Conservation (phyloP, 116 monocot genomes). For the Cymodocea nodosa region DNA sequence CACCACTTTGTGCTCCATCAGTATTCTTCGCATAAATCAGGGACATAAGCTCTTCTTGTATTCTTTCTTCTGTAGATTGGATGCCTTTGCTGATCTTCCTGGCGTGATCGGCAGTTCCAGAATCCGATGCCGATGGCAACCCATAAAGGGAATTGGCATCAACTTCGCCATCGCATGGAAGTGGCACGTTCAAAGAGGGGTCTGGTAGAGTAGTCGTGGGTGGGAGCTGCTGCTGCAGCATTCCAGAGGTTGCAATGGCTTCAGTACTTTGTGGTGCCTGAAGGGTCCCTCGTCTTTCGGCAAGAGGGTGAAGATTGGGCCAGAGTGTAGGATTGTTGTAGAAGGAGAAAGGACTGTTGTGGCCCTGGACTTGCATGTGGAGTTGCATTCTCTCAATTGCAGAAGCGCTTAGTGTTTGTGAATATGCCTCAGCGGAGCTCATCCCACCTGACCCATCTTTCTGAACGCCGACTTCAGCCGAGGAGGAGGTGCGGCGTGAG, state of each 20-base stretch:
- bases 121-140: not conserved
- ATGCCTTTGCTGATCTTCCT: not conserved
- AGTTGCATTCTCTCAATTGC: constrained; percentile 77
- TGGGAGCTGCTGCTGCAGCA: not conserved
- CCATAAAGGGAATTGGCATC: constrained; percentile 3
- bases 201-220: not conserved
- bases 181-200: not conserved
- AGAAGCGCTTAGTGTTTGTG: constrained; percentile 31
- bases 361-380: constrained; percentile 55
- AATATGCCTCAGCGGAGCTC: not conserved
- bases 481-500: not conserved
- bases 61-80: constrained; percentile 3
- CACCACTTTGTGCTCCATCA: not conserved
- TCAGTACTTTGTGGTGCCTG: constrained; percentile 9
- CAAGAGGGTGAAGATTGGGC: constrained; percentile 16
- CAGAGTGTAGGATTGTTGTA: constrained; percentile 27
- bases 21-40: constrained; percentile 14
- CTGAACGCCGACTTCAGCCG: not conserved
- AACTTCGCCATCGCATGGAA: constrained; percentile 5
- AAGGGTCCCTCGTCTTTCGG: not conserved
- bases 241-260: not conserved
- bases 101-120: not conserved
- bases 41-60: constrained; percentile 18
- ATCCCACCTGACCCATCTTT: not conserved
- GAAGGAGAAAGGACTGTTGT: constrained; percentile 30